Base-by-base conservation (phyloP, 495 filamentous ascomycete genomes). In the Aspergillus sclerotiicarbonarius region DNA sequence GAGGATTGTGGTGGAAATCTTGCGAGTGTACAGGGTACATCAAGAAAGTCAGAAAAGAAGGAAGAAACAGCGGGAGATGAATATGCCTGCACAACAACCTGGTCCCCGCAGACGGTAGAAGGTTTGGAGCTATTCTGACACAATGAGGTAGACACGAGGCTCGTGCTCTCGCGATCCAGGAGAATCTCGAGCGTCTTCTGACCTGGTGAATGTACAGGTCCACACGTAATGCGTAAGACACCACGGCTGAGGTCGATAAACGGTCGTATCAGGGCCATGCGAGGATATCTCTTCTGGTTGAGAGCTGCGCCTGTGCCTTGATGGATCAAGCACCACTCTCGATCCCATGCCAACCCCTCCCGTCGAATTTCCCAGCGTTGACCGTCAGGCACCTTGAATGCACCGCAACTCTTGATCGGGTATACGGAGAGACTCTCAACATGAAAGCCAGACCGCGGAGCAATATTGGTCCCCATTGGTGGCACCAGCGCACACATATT, bases 271-370 rank as follows among this genome's bases (percentile, higher is more conserved):
- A 96, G 79, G 5, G 90, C 86, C 91, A 97, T 96, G 16, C 77
- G 80, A 3, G 90, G 90, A 65, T 95, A 85, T 54, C 83, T 77
- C 71, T 96, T 96, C 67, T 95, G 91, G 60, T 81, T 92, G 49
- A 97, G 71, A 0, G 86, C 89, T 47, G 83, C 83, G 0, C 86
- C 86, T 2, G 90, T 92, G 8, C 90, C 89, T 64, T 87, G 84
- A 67, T 96, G 91, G 15, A 97, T 81, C 15, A 97, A 71, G 66
- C 91, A 96, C 92, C 92, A 97, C 72, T 97, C 92, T 51, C 92
- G 76, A 69, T 97, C 92, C 92, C 92, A 96, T 16, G 86, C 88
- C 6, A 97, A 74, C 0, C 92, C 92, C 71, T 95, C 88, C 15
- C 76, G 72, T 48, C 78, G 82, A 25, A 96, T 80, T 65, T 90